Evolutionary conservation across 345 rosid species (phyloP), one percentile per base, ranked within the genome.

Genomic region (Dovyalis caffra): DNA sequence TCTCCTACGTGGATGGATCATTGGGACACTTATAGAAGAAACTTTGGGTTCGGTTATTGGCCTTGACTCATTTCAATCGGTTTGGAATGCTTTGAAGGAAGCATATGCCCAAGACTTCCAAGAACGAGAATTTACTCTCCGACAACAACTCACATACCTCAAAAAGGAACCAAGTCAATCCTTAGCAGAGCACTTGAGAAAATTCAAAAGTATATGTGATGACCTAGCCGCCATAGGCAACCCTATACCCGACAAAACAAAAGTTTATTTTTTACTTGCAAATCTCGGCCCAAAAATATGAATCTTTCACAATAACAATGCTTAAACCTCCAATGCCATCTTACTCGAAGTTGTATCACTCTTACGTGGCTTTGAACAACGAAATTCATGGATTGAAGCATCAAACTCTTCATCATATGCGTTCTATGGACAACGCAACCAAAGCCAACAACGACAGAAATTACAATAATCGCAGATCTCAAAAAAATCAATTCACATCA

Each of bases 1-100:
- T 21, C 29, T 66, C 18, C 26, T 66, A 21, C 53, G 33, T 11
- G 70, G 70, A 12, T 66, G 70, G 70, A 66, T 66, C 70, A 66
- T 35, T 9, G 20, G 51, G 1, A 66, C 68, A 33, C 45, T 65
- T 20, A 65, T 25, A 8, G 68, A 34, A 20, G 43, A 65, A 20
- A 11, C 43, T 1, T 40, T 66, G 6, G 70, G 47, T 20, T 47
- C 34, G 4, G 69, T 66, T 14, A 66, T 66, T 11, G 47, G 69
- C 8, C 49, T 66, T 16, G 38, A 64, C 1, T 4, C 68, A 20
- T 18, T 7, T 3, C 40, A 20, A 1, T 31, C 68, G 0, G 5
- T 31, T 15, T 20, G 68, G 68, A 64, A 34, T 64, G 68, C 37
- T 31, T 64, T 64, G 40, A 38, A 38, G 10, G 43, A 38, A 38